Evolutionary conservation across 169 alveolate species (phyloP), one percentile per base, ranked within the genome.

Genomic region (Cryptosporidium viatorum): DNA sequence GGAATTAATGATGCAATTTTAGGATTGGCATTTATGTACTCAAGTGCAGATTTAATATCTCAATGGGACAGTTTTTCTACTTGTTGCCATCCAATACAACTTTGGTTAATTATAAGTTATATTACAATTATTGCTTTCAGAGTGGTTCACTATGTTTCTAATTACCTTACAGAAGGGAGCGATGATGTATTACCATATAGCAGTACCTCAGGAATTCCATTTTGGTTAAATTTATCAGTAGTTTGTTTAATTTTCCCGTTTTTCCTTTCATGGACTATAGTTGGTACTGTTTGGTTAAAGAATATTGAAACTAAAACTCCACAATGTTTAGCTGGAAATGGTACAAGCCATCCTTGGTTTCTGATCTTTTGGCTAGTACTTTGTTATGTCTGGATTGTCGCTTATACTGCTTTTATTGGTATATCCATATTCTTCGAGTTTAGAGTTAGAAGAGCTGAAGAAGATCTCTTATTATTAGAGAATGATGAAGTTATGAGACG

Each of bases 301-400:
- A 89, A 92, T 41, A 89, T 91, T 16, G 91, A 86, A 26, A 58
- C 85, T 37, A 85, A 91, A 37, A 92, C 96, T 67, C 95, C 96
- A 6, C 84, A 84, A n/a, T 93, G 94, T 31, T 45, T 71, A 21
- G 75, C 92, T 59, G 37, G 92, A 37, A 51, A 29, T 84, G 93
- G 91, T 93, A 91, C 92, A 29, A 93, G 93, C 75, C 95, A 93
- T 67, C 95, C 96, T 8, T 93, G 96, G 96, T 93, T 93, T 52
- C 84, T 93, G 62, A 84, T 93, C 18, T 89, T 92, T 21, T 93
- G 96, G 96, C 86, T 93, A 35, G 91, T 68, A 29, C 92, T 93
- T 65, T 93, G 96, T 65, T 93, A 93, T 89, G 51, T 92, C 0
- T 93, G 95, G 95, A 93, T 93, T 43, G 85, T 85, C 26, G 86